Percentiles rank a stretch among this genome's conserved stretches.
phyloP scores from a whole-genome alignment of 139 green algal species.

The Chlorokybus atmophyticus region DNA sequence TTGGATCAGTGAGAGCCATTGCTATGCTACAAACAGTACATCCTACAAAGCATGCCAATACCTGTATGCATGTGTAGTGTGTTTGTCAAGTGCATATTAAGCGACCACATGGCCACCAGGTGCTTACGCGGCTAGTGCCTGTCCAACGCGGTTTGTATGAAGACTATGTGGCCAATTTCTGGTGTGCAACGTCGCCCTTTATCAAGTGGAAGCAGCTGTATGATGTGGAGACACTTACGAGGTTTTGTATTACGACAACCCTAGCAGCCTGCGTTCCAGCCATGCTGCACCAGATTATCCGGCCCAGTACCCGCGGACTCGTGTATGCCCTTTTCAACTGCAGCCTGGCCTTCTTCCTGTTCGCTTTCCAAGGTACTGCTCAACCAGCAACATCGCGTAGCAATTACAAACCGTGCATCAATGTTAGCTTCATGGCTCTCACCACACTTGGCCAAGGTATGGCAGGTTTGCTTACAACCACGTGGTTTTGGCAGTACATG shows the following conservation, averaged over 20 bases:
- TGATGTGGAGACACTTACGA: conserved; percentile 28
- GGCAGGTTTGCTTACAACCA: neutral
- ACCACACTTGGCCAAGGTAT: neutral
- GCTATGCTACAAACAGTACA: neutral
- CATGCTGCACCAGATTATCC: conserved; percentile 50
- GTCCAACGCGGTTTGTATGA: conserved; percentile 80
- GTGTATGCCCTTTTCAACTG: conserved; percentile 66
- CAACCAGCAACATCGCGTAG: neutral
- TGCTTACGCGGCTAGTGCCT: conserved; percentile 66
- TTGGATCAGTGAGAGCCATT: neutral
- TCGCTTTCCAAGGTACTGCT: conserved; percentile 75
- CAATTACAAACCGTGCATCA: too few species aligned
- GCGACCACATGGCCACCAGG: conserved; percentile 2
- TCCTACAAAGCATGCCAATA: neutral
- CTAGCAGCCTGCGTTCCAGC: conserved; percentile 36
- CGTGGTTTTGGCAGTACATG: conserved; percentile 68
- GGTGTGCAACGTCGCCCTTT: conserved; percentile 62
- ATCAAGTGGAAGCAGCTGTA: conserved; percentile 76
- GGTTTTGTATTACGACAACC: conserved; percentile 42
- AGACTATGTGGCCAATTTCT: conserved; percentile 97
- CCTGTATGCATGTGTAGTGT: neutral
- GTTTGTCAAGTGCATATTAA: neutral
- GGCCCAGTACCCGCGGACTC: conserved; percentile 46
- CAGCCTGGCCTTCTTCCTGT: conserved; percentile 84
- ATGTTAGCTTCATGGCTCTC: too few species aligned